A percentile compares a stretch with the other conserved stretches of the same genome.
Conservation (phyloP, 768 basidiomycete species). For the Pleurotus sapidus region DNA sequence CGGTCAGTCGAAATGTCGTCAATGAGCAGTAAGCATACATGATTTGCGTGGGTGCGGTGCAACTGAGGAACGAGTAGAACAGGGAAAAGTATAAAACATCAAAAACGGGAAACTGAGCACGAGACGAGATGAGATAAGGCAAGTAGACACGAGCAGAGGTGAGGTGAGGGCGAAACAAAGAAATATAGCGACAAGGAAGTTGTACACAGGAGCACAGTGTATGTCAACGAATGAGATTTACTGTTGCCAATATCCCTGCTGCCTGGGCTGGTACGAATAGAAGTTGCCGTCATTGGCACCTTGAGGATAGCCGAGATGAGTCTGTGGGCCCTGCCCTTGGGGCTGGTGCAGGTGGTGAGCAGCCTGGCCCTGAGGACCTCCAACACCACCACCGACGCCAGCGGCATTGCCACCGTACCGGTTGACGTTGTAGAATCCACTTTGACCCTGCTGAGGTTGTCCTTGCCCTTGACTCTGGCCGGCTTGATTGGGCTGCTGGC, state of each 20-base stretch:
- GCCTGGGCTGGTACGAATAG: conserved; percentile 70
- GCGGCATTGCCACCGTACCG: conserved; percentile 33
- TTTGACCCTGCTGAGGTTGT: conserved; percentile 43
- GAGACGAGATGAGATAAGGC: too few species aligned
- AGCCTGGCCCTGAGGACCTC: conserved; percentile 38
- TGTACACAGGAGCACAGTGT: too few species aligned
- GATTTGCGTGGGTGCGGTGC: too few species aligned
- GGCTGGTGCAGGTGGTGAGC: conserved; percentile 52
- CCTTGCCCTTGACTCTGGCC: conserved; percentile 12
- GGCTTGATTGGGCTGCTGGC: conserved; percentile 7
- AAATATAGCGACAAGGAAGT: too few species aligned
- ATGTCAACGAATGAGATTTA: conserved; percentile 17
- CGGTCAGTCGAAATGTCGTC: too few species aligned
- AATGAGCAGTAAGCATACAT: too few species aligned
- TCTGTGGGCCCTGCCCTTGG: conserved; percentile 52
- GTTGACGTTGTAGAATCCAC: conserved; percentile 42
- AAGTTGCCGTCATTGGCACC: conserved; percentile 63
- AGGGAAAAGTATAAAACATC: too few species aligned
- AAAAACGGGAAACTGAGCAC: too few species aligned
- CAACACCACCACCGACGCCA: conserved; percentile 26
- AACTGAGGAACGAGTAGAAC: too few species aligned
- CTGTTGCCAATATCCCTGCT: conserved; percentile 63
- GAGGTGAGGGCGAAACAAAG: too few species aligned
- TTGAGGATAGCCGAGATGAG: conserved; percentile 63
- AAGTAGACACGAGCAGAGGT: too few species aligned